Conservation (phyloP, 108 stramenopile species). For the Poteriospumella lacustris region DNA sequence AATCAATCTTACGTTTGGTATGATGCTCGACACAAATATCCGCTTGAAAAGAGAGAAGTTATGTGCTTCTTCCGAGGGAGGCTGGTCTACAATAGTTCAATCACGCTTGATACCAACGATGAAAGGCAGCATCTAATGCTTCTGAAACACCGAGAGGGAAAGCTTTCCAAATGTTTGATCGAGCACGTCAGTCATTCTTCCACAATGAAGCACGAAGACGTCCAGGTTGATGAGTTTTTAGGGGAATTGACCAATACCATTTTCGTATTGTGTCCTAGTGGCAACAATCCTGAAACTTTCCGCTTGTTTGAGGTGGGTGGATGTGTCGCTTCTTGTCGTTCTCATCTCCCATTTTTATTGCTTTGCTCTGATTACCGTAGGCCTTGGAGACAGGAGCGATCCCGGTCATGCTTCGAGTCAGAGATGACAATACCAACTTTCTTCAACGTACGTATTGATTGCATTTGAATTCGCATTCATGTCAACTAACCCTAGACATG, state of each 20-base stretch:
- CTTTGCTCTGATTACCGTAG: too few species aligned
- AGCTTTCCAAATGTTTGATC: background rate
- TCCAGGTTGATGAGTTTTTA: background rate
- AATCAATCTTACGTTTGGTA: background rate
- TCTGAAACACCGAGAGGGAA: background rate
- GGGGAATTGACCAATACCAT: background rate
- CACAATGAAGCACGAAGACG: background rate
- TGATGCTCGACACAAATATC: too few species aligned
- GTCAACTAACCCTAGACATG: too few species aligned
- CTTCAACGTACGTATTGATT: too few species aligned
- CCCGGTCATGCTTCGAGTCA: too few species aligned
- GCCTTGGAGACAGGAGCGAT: too few species aligned
- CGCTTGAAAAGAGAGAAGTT: too few species aligned
- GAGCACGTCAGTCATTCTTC: background rate
- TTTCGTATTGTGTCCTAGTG: constrained; percentile 4
- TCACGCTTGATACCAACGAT: background rate
- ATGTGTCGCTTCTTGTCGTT: too few species aligned
- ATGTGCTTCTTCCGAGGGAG: too few species aligned
- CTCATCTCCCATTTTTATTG: too few species aligned
- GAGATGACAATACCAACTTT: too few species aligned
- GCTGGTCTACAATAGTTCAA: background rate
- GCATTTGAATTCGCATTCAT: too few species aligned
- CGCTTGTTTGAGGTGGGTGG: constrained; percentile 11
- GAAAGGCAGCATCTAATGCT: background rate
- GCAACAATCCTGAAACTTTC: constrained; percentile 10